Evolutionary conservation across 148 eudicot species (phyloP).

Genomic region (Camellia granthamiana): DNA sequence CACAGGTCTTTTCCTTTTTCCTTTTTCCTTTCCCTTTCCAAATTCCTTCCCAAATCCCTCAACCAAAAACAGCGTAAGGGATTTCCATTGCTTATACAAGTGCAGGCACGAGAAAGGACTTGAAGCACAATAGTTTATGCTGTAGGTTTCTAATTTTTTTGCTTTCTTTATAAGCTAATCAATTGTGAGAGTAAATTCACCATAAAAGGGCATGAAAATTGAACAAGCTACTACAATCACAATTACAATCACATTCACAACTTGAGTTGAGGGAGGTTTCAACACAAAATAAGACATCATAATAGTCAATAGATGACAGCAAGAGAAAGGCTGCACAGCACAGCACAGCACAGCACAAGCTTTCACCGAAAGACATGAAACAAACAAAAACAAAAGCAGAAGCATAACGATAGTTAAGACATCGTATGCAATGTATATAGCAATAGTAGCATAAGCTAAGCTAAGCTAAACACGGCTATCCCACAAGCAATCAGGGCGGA

Average conservation of each 20-base stretch:
- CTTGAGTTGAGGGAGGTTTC: neutral
- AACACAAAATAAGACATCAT: neutral
- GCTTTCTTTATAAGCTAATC: no score
- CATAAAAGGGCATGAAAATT: neutral
- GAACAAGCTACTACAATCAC: no score
- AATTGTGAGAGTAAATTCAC: neutral
- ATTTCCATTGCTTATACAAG: no score
- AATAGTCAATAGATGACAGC: neutral
- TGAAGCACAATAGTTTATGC: no score
- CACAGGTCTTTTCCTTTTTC: no score
- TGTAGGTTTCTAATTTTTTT: no score
- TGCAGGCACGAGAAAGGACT: no score
- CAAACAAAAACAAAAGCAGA: neutral
- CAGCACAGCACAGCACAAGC: no score
- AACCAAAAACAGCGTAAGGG: no score
- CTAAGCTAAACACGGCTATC: slow-evolving; percentile 48
- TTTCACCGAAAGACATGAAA: neutral
- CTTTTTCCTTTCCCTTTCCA: no score
- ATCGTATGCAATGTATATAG: no score
- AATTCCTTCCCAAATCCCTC: no score
- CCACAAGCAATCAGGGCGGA: slow-evolving; percentile 49
- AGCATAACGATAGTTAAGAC: neutral
- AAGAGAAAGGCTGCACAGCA: neutral
- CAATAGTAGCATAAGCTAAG: neutral
- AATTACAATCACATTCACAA: neutral